Base-by-base conservation (phyloP, 2,329 filamentous ascomycete genomes). In the Aureobasidium subglaciale region DNA sequence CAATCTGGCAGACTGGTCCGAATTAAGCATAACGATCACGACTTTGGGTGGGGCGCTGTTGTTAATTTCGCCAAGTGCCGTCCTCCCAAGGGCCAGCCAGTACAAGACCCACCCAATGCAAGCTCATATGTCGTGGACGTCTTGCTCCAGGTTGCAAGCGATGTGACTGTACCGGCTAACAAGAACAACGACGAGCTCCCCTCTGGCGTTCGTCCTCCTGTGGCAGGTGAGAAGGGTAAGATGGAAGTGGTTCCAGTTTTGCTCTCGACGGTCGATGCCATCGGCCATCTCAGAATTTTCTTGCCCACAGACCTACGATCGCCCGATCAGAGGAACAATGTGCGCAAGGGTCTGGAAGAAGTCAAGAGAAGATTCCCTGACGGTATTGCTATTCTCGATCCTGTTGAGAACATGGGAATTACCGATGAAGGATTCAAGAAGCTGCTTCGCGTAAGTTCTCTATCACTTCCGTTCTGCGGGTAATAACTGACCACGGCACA, bases 391-490 rank as follows among this genome's bases (percentile, higher is more conserved):
- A 78, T 91, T 6, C 75, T 99, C 16, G 93, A 99, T 65, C 93
- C 93, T 0, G 86, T 99, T 35, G 91, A 97, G 70, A 91, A 96
- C 67, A 97, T 99, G 93, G 82, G 84, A 25, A 97, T 99, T 65
- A 86, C 79, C 4, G 93, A 97, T 65, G 90, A 96, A 1, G 85
- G 84, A 0, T 97, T 99, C 76, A 96, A 95, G 77, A 90, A 90
- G 68, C 81, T 96, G 4, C 80, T 97, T 11, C 73, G 83, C 64
- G 79, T 81, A 73, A 64, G 76, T 65, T 22, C 5, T 18, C 24
- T 1, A 6, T 11, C 2, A 22, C n/a, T n/a, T n/a, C n/a, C n/a
- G n/a, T n/a, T n/a, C n/a, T n/a, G n/a, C n/a, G n/a, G n/a, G n/a
- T n/a, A n/a, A n/a, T n/a, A n/a, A n/a, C 55, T 56, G 27, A 49